phyloP scores from a whole-genome alignment of 495 filamentous ascomycete genomes.

The Aspergillus funiculosus region DNA sequence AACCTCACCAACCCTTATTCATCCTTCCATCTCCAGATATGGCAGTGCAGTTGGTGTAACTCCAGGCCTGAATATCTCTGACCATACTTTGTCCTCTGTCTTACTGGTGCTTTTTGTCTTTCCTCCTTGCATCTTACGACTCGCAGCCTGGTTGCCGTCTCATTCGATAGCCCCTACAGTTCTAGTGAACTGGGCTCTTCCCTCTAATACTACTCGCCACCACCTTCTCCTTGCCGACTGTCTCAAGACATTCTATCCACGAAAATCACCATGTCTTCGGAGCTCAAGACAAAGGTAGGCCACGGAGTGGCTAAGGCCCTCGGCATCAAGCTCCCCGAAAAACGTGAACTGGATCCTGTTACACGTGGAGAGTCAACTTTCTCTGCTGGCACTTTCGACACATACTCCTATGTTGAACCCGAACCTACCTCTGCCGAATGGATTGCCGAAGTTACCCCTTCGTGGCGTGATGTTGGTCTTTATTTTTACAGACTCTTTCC shows the following conservation, averaged over 20 bases:
- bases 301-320: constrained; percentile 71
- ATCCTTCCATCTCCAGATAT: constrained; percentile 8
- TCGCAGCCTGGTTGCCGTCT: not conserved
- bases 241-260: constrained; percentile 4
- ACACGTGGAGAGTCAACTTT: constrained; percentile 73
- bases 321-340: constrained; percentile 75
- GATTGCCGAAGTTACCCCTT: constrained; percentile 57
- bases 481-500: constrained; percentile 76
- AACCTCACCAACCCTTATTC: constrained; percentile 7
- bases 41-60: constrained; percentile 13
- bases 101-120: not conserved
- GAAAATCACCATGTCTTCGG: constrained; percentile 33
- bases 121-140: not conserved
- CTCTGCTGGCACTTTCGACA: constrained; percentile 68
- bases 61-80: not conserved
- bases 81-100: not conserved
- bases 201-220: not conserved
- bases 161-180: not conserved
- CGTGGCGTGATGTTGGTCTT: constrained; percentile 40
- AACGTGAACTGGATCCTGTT: constrained; percentile 45
- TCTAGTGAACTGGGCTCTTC: not conserved
- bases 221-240: constrained; percentile 20
- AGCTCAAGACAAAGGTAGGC: constrained; percentile 52
- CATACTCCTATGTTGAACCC: constrained; percentile 74
- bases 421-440: constrained; percentile 73